Evolutionary conservation across 2,329 filamentous ascomycete species (phyloP).

Genomic region (Westerdykella ornata): DNA sequence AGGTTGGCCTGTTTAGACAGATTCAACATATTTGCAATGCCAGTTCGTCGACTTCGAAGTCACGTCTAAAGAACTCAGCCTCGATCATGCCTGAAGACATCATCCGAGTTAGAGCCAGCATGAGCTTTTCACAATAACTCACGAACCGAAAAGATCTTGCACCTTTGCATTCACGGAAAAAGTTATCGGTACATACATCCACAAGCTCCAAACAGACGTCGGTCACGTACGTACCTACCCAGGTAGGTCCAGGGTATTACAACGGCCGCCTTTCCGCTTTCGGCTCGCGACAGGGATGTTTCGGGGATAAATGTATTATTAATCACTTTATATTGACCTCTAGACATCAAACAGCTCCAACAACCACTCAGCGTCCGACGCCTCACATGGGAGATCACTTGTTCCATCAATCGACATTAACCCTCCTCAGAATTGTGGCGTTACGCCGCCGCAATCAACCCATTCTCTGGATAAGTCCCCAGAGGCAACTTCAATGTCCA

Average conservation of each 20-base stretch:
- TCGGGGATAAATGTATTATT: constrained; percentile 9
- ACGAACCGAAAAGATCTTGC: background rate
- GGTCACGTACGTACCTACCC: no score
- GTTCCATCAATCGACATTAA: constrained; percentile 11
- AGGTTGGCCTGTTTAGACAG: no score
- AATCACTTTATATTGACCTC: constrained; percentile 21
- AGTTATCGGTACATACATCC: background rate
- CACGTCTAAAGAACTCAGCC: no score
- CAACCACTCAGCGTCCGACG: constrained; percentile 8
- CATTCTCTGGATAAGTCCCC: no score
- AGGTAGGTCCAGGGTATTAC: no score
- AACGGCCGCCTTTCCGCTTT: constrained; percentile 4
- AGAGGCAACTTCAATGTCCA: no score
- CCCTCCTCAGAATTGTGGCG: background rate
- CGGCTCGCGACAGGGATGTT: constrained; percentile 3
- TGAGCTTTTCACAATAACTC: no score
- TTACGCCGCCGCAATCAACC: no score
- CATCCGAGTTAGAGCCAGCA: no score
- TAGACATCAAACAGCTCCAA: constrained; percentile 7
- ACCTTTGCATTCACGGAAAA: background rate
- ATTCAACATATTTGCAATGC: no score
- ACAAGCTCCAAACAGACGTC: background rate
- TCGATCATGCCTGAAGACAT: no score
- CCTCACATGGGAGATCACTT: constrained; percentile 1
- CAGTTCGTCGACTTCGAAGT: no score